phyloP scores from a whole-genome alignment of 2,329 filamentous ascomycete species.

The Diaporthe sp. region DNA sequence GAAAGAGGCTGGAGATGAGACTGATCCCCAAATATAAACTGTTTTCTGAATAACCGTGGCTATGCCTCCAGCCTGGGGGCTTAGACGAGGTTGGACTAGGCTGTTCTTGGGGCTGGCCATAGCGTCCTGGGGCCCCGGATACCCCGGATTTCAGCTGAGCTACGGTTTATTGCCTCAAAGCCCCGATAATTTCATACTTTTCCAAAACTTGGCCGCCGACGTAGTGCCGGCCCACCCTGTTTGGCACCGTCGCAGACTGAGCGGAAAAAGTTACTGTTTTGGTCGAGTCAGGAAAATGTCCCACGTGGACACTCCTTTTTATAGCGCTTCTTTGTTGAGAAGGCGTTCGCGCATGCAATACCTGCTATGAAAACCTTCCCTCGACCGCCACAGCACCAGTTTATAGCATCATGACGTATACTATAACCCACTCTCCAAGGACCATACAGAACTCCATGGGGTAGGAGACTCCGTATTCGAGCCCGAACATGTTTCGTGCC shows the following conservation, averaged over 20 bases:
- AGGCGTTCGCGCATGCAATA: neutral
- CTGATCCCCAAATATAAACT: neutral
- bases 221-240: neutral
- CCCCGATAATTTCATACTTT: neutral
- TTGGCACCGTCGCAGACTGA: neutral
- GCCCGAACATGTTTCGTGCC: neutral
- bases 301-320: neutral
- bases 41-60: neutral
- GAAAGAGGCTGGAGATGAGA: neutral
- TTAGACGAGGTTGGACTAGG: slow-evolving; percentile 3
- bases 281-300: neutral
- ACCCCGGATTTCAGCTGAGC: neutral
- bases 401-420: neutral
- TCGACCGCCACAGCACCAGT: neutral
- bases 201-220: neutral
- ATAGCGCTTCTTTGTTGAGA: neutral
- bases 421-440: too few relatives aligned
- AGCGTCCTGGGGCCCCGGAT: neutral
- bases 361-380: neutral
- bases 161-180: neutral
- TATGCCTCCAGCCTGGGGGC: neutral
- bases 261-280: neutral
- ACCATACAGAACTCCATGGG: too few relatives aligned
- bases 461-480: too few relatives aligned
- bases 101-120: neutral